Evolutionary conservation across 2,329 filamentous ascomycete species (phyloP).

Genomic region (Epicoccum sorghinum): DNA sequence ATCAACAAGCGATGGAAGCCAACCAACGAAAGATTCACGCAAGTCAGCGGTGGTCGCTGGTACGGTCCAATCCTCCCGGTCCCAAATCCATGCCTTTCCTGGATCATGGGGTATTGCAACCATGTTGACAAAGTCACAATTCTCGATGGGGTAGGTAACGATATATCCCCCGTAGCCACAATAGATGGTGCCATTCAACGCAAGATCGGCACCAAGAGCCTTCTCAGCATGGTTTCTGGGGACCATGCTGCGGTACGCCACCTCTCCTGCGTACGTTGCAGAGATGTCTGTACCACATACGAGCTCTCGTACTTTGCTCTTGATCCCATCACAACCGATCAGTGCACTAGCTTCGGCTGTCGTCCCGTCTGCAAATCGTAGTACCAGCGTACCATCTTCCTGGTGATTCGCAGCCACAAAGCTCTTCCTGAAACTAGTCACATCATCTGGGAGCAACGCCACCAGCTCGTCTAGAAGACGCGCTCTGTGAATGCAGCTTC

Average conservation of each 20-base stretch:
- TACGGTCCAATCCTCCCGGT: slow-evolving; percentile 17
- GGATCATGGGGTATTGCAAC: slow-evolving; percentile 26
- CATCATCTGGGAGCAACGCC: slow-evolving; percentile 47
- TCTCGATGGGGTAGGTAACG: slow-evolving; percentile 26
- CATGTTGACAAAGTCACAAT: slow-evolving; percentile 27
- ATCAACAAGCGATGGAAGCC: slow-evolving; percentile 14
- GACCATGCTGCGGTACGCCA: slow-evolving; percentile 35
- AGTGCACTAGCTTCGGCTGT: slow-evolving; percentile 47
- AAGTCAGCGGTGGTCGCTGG: slow-evolving; percentile 25
- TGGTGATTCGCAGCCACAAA: slow-evolving; percentile 36
- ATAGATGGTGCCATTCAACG: slow-evolving; percentile 35
- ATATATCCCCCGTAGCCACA: slow-evolving; percentile 25
- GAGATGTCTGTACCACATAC: slow-evolving; percentile 21
- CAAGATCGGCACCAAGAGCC: slow-evolving; percentile 41
- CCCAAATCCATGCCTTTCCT: slow-evolving; percentile 20
- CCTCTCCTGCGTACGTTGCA: slow-evolving; percentile 31
- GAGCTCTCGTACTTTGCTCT: slow-evolving; percentile 32
- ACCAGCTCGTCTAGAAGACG: slow-evolving; percentile 54
- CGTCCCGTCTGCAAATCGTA: slow-evolving; percentile 46
- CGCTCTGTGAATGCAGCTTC: slow-evolving; percentile 41
- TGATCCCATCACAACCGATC: slow-evolving; percentile 58
- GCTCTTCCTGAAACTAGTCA: slow-evolving; percentile 34
- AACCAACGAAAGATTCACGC: slow-evolving; percentile 21
- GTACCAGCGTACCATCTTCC: slow-evolving; percentile 43
- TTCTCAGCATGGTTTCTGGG: slow-evolving; percentile 45